These are phyloP conservation scores for Elaeis guineensis DNA, from an alignment of 176 grass and related monocot species.

Conservation along the genomic window DNA sequence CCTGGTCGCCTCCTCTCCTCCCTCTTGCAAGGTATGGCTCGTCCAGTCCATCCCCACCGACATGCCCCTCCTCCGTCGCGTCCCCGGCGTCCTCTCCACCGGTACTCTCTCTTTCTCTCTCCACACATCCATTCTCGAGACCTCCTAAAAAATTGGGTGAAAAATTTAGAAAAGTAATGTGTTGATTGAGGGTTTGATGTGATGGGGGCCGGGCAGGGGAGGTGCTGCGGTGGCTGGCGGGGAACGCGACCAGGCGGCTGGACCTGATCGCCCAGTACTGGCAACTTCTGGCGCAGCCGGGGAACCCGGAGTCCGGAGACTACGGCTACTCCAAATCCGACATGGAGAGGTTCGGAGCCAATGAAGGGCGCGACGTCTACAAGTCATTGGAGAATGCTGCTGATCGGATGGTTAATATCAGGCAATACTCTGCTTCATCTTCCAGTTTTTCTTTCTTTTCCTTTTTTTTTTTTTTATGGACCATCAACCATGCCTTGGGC, in stretches of 20 bases:
- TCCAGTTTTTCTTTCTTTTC: no score
- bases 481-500: no score
- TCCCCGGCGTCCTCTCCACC: constrained; percentile 76
- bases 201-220: constrained; percentile 31
- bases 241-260: constrained; percentile 62
- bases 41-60: constrained; percentile 96
- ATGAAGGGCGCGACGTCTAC: constrained; percentile 50
- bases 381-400: constrained; percentile 54
- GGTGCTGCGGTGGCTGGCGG: constrained; percentile 74
- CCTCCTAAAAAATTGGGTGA: no score
- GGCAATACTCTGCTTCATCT: constrained; percentile 17
- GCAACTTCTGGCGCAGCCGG: constrained; percentile 56
- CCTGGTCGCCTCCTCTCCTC: not conserved
- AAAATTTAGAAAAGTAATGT: not conserved
- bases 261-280: constrained; percentile 84
- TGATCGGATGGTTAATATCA: constrained; percentile 64
- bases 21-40: constrained; percentile 68
- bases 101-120: constrained; percentile 18
- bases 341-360: constrained; percentile 69
- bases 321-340: constrained; percentile 65
- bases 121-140: no score
- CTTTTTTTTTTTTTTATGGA: no score
- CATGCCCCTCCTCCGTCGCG: constrained; percentile 73
- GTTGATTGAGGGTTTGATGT: not conserved
- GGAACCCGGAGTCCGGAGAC: constrained; percentile 64